phyloP scores from a whole-genome alignment of 441 rosid species.

The Mallotus repandus region DNA sequence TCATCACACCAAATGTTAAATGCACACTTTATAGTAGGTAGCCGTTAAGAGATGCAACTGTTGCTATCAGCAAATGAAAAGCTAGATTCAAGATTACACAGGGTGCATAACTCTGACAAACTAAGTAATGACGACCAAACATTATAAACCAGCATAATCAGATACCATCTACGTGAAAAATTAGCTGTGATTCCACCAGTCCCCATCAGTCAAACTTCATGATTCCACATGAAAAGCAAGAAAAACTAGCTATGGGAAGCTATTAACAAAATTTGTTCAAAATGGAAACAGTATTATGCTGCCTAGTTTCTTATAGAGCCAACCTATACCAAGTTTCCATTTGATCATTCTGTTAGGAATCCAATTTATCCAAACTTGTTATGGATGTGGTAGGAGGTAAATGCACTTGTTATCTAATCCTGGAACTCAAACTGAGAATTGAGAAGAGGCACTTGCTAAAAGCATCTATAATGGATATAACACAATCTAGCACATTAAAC shows the following conservation, averaged over 20 bases:
- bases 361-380: neutral
- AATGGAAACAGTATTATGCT: neutral
- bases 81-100: conserved; percentile 1
- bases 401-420: neutral
- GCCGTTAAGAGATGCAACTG: neutral
- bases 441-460: neutral
- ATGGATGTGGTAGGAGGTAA: neutral
- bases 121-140: neutral
- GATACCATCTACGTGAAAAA: neutral
- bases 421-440: neutral
- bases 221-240: conserved; percentile 10
- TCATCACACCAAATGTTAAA: conserved; percentile 29
- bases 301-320: neutral
- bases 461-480: neutral
- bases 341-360: neutral
- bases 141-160: neutral
- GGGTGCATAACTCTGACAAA: conserved; percentile 2
- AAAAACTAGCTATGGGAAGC: neutral
- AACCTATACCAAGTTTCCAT: conserved; percentile 1
- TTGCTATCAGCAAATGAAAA: neutral
- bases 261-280: neutral
- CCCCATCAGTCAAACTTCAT: conserved; percentile 8
- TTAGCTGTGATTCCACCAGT: neutral
- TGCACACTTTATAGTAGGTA: neutral
- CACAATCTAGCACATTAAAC: neutral